These are phyloP conservation scores for Lactarius hatsudake DNA, from an alignment of 768 basidiomycete genomes.

Conservation along the genomic window DNA sequence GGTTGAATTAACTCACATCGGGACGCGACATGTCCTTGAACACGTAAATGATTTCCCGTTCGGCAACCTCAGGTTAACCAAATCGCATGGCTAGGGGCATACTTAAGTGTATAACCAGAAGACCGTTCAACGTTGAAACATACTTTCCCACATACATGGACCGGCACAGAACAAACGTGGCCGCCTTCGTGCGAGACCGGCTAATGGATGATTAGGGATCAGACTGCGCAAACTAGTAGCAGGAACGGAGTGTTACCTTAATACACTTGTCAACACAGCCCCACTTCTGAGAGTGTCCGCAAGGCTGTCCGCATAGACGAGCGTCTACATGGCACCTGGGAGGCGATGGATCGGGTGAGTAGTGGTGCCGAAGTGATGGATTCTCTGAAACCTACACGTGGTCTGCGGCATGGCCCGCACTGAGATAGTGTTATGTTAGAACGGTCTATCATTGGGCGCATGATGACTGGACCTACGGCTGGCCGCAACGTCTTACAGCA, in stretches of 20 bases:
- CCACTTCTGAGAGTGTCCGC: constrained; percentile 43
- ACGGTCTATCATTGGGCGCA: neutral
- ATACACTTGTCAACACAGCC: constrained; percentile 55
- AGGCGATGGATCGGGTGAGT: constrained; percentile 27
- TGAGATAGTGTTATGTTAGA: constrained; percentile 26
- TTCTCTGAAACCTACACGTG: constrained; percentile 43
- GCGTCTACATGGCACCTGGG: constrained; percentile 46
- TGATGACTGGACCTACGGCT: constrained; percentile 41
- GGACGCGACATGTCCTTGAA: constrained; percentile 18
- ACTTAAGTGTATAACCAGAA: neutral
- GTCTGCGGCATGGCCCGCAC: constrained; percentile 54
- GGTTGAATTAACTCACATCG: constrained; percentile 14
- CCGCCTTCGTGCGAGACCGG: constrained; percentile 49
- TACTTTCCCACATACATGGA: constrained; percentile 58
- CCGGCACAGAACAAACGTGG: constrained; percentile 52
- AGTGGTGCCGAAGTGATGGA: neutral
- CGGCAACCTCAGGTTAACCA: constrained; percentile 15
- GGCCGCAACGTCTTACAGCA: constrained; percentile 39
- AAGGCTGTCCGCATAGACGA: constrained; percentile 55
- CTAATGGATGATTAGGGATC: constrained; percentile 32
- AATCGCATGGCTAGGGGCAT: constrained; percentile 21
- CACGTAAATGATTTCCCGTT: constrained; percentile 22
- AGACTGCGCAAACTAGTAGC: neutral
- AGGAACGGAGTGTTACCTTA: constrained; percentile 37
- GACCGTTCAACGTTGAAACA: neutral